These are phyloP conservation scores for Coniophora puteana DNA, from an alignment of 1,284 basidiomycete species.

Conservation along the genomic window DNA sequence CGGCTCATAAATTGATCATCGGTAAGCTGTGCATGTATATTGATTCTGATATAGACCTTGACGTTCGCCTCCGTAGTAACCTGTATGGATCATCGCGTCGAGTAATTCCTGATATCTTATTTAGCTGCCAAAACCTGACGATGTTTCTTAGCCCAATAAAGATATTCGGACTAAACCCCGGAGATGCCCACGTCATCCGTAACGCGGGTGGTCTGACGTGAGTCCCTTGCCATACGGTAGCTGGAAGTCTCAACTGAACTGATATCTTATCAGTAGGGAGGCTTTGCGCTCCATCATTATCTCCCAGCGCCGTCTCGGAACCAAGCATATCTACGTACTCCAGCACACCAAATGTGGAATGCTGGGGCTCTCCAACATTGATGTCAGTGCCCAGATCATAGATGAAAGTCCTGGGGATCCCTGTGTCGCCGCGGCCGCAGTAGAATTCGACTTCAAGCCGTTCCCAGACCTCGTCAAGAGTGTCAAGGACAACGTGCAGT, in stretches of 20 bases:
- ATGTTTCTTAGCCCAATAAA: conserved; percentile 42
- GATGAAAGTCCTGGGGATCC: conserved; percentile 37
- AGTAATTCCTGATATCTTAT: too few relatives aligned
- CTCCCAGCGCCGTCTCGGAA: conserved; percentile 67
- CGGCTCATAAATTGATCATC: too few relatives aligned
- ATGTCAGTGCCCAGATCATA: conserved; percentile 49
- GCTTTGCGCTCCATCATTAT: conserved; percentile 64
- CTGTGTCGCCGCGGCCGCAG: conserved; percentile 36
- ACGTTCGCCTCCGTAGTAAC: conserved; percentile 56
- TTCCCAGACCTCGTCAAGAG: conserved; percentile 51
- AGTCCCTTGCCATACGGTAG: conserved; percentile 19
- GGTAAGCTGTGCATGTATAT: too few relatives aligned
- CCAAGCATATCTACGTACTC: conserved; percentile 61
- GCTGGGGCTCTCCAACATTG: conserved; percentile 51
- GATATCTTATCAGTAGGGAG: conserved; percentile 41
- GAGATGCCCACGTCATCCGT: conserved; percentile 67
- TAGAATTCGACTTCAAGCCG: conserved; percentile 55
- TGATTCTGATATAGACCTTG: too few relatives aligned
- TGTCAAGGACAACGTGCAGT: conserved; percentile 54
- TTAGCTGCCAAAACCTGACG: not conserved
- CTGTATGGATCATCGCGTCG: conserved; percentile 67
- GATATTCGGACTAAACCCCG: conserved; percentile 57
- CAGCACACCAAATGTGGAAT: conserved; percentile 71
- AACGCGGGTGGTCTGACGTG: conserved; percentile 65
- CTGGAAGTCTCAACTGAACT: not conserved